These are phyloP conservation scores for Coelastrella sp. DNA, from an alignment of 139 green algal species.

Conservation along the genomic window DNA sequence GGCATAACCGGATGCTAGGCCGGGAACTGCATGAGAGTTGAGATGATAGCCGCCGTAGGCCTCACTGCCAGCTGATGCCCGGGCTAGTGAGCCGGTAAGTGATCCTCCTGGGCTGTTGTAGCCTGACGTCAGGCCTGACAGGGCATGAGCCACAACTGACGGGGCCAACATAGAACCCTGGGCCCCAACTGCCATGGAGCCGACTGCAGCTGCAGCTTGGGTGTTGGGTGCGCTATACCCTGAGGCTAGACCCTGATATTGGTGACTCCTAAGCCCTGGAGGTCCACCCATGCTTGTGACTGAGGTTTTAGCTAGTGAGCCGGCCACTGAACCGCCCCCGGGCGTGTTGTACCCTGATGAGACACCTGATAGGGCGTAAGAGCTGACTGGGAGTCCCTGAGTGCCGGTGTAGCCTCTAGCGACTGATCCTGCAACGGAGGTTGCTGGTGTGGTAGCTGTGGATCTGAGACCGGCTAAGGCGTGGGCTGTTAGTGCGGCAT, in stretches of 20 bases:
- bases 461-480: background rate
- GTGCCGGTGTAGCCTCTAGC: background rate
- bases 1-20: background rate
- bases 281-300: background rate
- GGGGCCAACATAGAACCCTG: background rate
- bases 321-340: background rate
- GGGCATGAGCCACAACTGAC: background rate
- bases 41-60: background rate
- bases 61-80: background rate
- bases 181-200: background rate
- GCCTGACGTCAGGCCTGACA: background rate
- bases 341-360: background rate
- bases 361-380: background rate
- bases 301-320: background rate
- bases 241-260: background rate
- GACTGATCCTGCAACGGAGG: background rate
- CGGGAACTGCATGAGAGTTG: background rate
- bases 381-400: background rate
- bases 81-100: background rate
- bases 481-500: background rate
- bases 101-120: background rate
- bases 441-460: background rate
- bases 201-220: background rate
- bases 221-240: background rate
- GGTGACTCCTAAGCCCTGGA: background rate